Evolutionary conservation across 1,284 basidiomycete species (phyloP), one percentile per base, ranked within the genome.

Genomic region (Heterobasidion occidentale): DNA sequence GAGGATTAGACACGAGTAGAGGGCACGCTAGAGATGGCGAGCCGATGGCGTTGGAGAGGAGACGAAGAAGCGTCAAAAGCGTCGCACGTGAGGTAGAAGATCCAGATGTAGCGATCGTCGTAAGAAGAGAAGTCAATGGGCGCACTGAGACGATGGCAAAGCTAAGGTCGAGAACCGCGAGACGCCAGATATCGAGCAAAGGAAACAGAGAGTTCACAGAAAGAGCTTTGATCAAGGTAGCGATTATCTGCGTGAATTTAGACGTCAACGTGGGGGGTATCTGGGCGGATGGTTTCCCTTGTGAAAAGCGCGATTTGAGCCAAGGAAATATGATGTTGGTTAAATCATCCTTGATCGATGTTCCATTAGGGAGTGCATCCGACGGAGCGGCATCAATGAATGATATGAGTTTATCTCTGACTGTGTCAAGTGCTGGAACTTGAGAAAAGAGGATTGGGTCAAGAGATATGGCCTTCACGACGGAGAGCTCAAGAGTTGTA

Each of bases 151-250:
- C 74, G 46, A 77, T 72, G 0, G 70, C 64, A 1, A 68, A 61
- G 8, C 68, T 62, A 6, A 68, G 62, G 15, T 92, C 83, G 34
- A 93, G 77, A 8, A 91, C 68, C 0, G 85, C 88, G 1, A 95
- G 75, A 1, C 92, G 79, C 90, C 90, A 94, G 58, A 94, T 76
- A 65, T 95, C 93, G 9, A 87, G 79, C 1, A 94, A 67, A 0
- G 93, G 92, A 72, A 94, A 95, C 9, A 92, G 74, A 48, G 84
- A 75, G 11, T 79, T 76, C 0, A 78, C 61, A 1, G 81, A 75
- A 0, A 94, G 79, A 0, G 71, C 70, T 6, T 64, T 58, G 0
- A 73, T 65, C 0, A 93, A 70, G 0, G 68, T 65, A 2, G 62
- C 64, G 0, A 86, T 86, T 0, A 76, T 71, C 8, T 72, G 66